These are phyloP conservation scores for Termitomyces heimii DNA, from an alignment of 768 basidiomycete species.

Conservation along the genomic window DNA sequence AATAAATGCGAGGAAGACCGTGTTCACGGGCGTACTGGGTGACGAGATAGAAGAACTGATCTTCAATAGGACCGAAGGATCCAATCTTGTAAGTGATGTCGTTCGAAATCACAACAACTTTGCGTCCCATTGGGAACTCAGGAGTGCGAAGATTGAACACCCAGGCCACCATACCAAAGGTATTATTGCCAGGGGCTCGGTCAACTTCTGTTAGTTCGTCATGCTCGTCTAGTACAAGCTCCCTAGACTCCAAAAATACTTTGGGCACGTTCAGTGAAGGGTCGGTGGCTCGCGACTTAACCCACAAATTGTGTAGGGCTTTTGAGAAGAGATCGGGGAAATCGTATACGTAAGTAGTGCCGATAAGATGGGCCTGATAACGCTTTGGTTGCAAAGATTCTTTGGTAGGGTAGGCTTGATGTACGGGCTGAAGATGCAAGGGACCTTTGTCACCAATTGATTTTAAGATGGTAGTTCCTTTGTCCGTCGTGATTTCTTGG, in stretches of 20 bases:
- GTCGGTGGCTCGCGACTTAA: slow-evolving; percentile 57
- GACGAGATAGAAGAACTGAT: slow-evolving; percentile 94
- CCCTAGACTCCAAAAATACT: slow-evolving; percentile 74
- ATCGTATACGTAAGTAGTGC: slow-evolving; percentile 98
- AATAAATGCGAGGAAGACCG: slow-evolving; percentile 92
- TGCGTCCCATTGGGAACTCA: slow-evolving; percentile 86
- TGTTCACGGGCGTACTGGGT: slow-evolving; percentile 87
- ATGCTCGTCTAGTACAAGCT: slow-evolving; percentile 92
- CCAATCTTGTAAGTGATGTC: slow-evolving; percentile 99
- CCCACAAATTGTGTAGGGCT: slow-evolving; percentile 92
- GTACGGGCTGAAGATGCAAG: slow-evolving; percentile 91
- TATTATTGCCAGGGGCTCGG: slow-evolving; percentile 89
- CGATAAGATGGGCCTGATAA: slow-evolving; percentile 97
- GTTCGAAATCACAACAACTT: slow-evolving; percentile 87
- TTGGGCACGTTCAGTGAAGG: slow-evolving; percentile 71
- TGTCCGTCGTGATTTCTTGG: slow-evolving; percentile 96
- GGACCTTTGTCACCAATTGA: slow-evolving; percentile 98
- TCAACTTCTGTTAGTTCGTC: slow-evolving; percentile 88
- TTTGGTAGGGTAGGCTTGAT: slow-evolving; percentile 92
- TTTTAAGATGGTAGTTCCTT: slow-evolving; percentile 91
- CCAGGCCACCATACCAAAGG: slow-evolving; percentile 98
- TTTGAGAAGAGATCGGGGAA: slow-evolving; percentile 99
- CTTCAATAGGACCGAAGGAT: slow-evolving; percentile 93
- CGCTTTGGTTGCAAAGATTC: slow-evolving; percentile 98
- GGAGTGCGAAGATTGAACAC: slow-evolving; percentile 89